phyloP scores from a whole-genome alignment of 2,329 filamentous ascomycete species.

The Cladosporium phlei region DNA sequence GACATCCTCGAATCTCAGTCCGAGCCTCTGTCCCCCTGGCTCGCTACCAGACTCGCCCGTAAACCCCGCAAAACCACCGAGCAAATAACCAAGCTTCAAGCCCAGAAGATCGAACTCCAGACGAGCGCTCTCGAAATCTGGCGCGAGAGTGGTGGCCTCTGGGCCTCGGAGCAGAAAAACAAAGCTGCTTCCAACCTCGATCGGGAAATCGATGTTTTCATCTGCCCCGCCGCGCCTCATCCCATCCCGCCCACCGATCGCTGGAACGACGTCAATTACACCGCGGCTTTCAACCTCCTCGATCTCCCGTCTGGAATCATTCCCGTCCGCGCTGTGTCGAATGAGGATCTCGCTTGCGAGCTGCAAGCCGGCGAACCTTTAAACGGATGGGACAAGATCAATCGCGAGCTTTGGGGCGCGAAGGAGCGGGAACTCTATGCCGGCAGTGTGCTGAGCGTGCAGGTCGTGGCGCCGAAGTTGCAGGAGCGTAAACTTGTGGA shows the following conservation, averaged over 20 bases:
- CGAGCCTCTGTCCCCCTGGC: constrained; percentile 58
- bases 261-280: constrained; percentile 61
- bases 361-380: constrained; percentile 37
- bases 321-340: constrained; percentile 49
- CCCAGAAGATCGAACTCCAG: constrained; percentile 48
- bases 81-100: constrained; percentile 50
- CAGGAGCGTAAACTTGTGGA: constrained; percentile 51
- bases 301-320: constrained; percentile 58
- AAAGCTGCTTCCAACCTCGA: constrained; percentile 12
- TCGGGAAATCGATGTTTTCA: constrained; percentile 52
- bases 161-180: constrained; percentile 19
- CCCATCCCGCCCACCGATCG: constrained; percentile 58
- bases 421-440: constrained; percentile 52
- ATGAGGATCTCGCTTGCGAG: constrained; percentile 48
- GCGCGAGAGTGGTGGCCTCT: constrained; percentile 40
- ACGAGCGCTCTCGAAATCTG: constrained; percentile 56
- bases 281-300: constrained; percentile 56
- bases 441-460: constrained; percentile 51
- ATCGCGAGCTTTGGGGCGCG: constrained; percentile 53
- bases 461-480: constrained; percentile 53
- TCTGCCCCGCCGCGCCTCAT: constrained; percentile 61
- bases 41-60: constrained; percentile 48
- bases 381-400: constrained; percentile 57
- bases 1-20: constrained; percentile 51
- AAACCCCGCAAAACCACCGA: constrained; percentile 45